These are phyloP conservation scores for Camellia sinensis DNA, from an alignment of 148 eudicot genomes.

Conservation along the genomic window DNA sequence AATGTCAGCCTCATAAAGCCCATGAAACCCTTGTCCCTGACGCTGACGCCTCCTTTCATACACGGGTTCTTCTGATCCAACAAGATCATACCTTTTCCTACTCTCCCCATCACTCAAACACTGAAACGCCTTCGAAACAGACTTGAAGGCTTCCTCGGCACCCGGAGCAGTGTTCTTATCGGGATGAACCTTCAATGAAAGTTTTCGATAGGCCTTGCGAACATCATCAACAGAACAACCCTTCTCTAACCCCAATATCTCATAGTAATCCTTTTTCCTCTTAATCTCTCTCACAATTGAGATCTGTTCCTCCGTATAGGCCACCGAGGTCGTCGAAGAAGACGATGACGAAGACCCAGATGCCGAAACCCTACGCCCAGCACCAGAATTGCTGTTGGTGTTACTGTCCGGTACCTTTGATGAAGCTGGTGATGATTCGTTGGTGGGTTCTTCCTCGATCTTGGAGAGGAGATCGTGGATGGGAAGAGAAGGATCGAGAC, in stretches of 20 bases:
- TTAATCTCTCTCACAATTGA: slow-evolving; percentile 44
- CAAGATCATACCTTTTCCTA: slow-evolving; percentile 39
- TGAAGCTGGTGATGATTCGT: slow-evolving; percentile 7
- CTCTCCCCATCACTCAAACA: slow-evolving; percentile 49
- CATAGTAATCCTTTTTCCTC: slow-evolving; percentile 53
- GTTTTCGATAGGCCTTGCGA: slow-evolving; percentile 49
- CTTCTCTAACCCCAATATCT: slow-evolving; percentile 51
- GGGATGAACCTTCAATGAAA: slow-evolving; percentile 58
- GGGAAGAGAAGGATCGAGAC: slow-evolving; percentile 44
- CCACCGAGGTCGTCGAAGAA: slow-evolving; percentile 13
- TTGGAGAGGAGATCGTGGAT: slow-evolving; percentile 32
- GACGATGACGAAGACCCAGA: slow-evolving; percentile 22
- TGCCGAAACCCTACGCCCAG: slow-evolving; percentile 35
- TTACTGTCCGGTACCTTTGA: background rate
- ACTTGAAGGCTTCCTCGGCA: slow-evolving; percentile 58
- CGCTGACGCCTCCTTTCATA: slow-evolving; percentile 33
- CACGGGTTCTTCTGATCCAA: slow-evolving; percentile 47
- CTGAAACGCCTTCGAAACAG: slow-evolving; percentile 53
- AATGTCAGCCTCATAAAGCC: slow-evolving; percentile 45
- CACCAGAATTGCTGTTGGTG: slow-evolving; percentile 6
- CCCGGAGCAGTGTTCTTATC: slow-evolving; percentile 60
- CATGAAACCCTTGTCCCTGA: slow-evolving; percentile 36
- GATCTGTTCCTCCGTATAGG: slow-evolving; percentile 48
- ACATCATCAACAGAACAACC: slow-evolving; percentile 43
- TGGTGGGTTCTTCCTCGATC: slow-evolving; percentile 19